phyloP scores from a whole-genome alignment of 2,329 filamentous ascomycete species.

The Cladosporium sp. region DNA sequence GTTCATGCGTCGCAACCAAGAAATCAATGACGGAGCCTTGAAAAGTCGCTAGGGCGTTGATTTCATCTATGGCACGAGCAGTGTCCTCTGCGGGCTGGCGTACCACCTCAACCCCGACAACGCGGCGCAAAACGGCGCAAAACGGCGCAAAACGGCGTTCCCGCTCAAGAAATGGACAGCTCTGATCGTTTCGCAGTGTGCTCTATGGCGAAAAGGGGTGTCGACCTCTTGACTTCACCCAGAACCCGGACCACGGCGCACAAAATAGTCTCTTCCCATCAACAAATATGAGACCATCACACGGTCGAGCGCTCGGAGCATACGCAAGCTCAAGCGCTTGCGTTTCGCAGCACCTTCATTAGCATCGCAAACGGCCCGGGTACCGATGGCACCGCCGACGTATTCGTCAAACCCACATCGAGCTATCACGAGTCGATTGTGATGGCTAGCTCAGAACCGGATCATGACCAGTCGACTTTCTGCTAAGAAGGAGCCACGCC shows the following conservation, averaged over 20 bases:
- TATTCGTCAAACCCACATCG: background rate
- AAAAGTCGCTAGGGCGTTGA: background rate
- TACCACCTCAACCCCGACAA: background rate
- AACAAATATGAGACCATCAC: background rate
- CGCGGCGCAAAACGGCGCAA: background rate
- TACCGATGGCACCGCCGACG: background rate
- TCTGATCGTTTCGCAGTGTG: background rate
- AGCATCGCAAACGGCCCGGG: background rate
- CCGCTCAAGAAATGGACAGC: background rate
- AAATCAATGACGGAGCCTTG: background rate
- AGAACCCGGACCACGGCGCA: background rate
- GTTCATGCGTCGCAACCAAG: background rate
- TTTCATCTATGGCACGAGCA: background rate
- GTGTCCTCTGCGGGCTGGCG: background rate
- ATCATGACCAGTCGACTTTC: background rate
- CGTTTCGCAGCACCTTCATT: background rate
- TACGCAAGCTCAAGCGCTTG: too few relatives aligned
- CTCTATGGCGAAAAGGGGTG: background rate
- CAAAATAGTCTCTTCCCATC: background rate
- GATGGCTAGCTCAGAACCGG: background rate
- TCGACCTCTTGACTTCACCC: background rate
- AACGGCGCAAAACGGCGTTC: background rate
- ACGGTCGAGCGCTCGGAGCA: background rate
- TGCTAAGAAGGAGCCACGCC: background rate
- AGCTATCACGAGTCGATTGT: background rate